Conservation (phyloP, 176 grass and related monocot species). For the Bothriochloa decipiens region DNA sequence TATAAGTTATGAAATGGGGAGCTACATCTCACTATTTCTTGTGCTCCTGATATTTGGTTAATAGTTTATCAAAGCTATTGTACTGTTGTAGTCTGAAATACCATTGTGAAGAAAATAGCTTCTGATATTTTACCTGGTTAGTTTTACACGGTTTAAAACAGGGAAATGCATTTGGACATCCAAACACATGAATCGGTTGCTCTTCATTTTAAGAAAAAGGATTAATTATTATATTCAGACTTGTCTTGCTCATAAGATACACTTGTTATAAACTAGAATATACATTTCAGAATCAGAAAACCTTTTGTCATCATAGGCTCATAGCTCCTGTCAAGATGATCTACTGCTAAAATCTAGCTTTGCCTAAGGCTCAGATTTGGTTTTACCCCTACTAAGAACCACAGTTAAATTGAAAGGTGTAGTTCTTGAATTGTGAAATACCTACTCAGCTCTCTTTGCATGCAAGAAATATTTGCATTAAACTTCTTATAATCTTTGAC, state of each 20-base stretch:
- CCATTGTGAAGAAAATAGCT: constrained; percentile 10
- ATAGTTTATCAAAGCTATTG: neutral
- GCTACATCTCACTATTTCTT: neutral
- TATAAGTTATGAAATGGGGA: constrained; percentile 16
- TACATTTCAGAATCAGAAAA: constrained; percentile 2
- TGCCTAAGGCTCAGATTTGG: constrained; percentile 9
- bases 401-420: neutral
- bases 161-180: constrained; percentile 1
- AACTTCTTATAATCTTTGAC: constrained; percentile 1
- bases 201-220: neutral
- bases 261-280: constrained; percentile 9
- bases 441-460: neutral
- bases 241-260: neutral
- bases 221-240: neutral
- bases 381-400: constrained; percentile 23
- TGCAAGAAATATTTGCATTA: constrained; percentile 25
- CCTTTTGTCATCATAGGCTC: neutral
- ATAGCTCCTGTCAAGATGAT: neutral
- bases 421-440: neutral
- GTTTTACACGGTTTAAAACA: neutral
- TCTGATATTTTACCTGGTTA: constrained; percentile 15
- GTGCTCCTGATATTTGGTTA: constrained; percentile 5
- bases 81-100: neutral
- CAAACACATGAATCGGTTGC: neutral
- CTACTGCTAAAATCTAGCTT: neutral